Evolutionary conservation across 2,329 filamentous ascomycete genomes (phyloP).

Genomic region (Aspergillus candidus): DNA sequence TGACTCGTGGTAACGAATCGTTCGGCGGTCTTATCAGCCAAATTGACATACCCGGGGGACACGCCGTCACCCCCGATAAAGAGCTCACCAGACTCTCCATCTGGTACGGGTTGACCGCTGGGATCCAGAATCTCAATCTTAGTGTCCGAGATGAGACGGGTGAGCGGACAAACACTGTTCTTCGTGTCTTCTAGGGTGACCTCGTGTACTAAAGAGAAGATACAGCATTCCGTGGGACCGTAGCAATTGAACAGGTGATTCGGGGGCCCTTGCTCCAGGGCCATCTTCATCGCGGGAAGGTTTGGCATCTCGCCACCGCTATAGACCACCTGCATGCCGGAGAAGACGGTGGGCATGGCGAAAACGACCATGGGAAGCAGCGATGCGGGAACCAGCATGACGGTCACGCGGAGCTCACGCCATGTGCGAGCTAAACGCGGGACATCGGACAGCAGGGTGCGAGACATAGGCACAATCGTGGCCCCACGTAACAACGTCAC

Average conservation of each 20-base stretch:
- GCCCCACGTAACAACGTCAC: constrained; percentile 7
- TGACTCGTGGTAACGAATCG: constrained; percentile 55
- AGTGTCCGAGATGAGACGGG: constrained; percentile 6
- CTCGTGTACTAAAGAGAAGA: constrained; percentile 4
- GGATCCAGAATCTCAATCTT: constrained; percentile 1
- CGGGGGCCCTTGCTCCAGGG: constrained; percentile 7
- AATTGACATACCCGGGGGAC: constrained; percentile 63
- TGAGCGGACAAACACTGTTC: constrained; percentile 7
- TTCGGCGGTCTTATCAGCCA: constrained; percentile 52
- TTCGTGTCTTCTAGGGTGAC: constrained; percentile 4
- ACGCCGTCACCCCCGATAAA: constrained; percentile 69
- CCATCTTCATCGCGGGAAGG: constrained; percentile 1
- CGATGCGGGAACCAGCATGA: constrained; percentile 4
- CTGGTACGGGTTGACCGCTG: not conserved
- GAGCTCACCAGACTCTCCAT: constrained; percentile 70
- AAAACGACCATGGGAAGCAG: constrained; percentile 2
- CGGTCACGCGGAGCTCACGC: not conserved
- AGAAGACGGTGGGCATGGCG: constrained; percentile 3
- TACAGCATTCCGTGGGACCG: constrained; percentile 11
- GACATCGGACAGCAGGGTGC: not conserved
- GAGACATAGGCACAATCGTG: constrained; percentile 6
- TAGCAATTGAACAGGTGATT: constrained; percentile 11
- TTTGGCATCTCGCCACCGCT: constrained; percentile 8
- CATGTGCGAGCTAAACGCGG: not conserved
- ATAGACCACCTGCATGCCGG: constrained; percentile 4